phyloP scores from a whole-genome alignment of 164 flowering plant species.

The Magnolia sinica region DNA sequence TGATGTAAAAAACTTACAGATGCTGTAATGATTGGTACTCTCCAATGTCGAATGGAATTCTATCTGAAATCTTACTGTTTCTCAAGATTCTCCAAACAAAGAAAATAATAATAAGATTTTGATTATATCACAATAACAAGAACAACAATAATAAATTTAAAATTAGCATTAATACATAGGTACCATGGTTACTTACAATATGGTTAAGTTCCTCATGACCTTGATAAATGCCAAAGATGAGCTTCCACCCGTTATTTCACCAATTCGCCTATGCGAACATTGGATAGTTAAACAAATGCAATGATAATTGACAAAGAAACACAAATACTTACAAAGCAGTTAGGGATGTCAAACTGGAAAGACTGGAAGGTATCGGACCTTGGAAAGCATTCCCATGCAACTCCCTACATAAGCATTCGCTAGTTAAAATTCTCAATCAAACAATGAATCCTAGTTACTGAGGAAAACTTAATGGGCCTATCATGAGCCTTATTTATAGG shows the following conservation, averaged over 20 bases:
- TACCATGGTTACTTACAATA: constrained; percentile 26
- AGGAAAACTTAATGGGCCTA: no score
- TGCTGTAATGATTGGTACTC: constrained; percentile 16
- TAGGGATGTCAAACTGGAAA: constrained; percentile 50
- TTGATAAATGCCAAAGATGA: constrained; percentile 39
- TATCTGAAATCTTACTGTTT: constrained; percentile 27
- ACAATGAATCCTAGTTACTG: background rate
- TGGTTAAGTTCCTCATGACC: constrained; percentile 27
- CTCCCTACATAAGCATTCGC: constrained; percentile 37
- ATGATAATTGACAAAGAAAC: background rate
- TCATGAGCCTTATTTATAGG: no score
- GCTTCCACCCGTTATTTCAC: constrained; percentile 62
- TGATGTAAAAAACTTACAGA: constrained; percentile 27
- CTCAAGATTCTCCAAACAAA: constrained; percentile 20
- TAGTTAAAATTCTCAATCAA: background rate
- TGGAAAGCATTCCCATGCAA: constrained; percentile 69
- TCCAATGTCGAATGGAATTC: constrained; percentile 33
- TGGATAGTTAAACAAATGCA: constrained; percentile 3
- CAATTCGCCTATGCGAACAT: constrained; percentile 46
- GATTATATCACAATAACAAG: background rate
- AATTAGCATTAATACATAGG: background rate
- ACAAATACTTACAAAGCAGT: constrained; percentile 51
- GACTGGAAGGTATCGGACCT: constrained; percentile 67
- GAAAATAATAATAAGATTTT: no score
- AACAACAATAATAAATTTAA: background rate